Evolutionary conservation across 306 rosid genomes (phyloP).

Genomic region (Medicago truncatula): DNA sequence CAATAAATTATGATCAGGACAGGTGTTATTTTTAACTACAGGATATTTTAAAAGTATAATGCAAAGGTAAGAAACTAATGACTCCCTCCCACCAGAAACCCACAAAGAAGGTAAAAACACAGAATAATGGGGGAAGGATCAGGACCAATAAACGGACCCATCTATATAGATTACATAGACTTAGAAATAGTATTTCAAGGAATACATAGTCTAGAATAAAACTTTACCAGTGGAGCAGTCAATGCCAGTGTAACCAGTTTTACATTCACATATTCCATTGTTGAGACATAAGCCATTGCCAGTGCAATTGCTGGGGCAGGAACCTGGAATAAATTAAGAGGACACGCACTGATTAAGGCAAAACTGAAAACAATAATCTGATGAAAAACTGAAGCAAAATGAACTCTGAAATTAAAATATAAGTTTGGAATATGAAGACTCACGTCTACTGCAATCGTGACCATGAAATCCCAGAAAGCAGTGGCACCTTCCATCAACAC

Average conservation of each 20-base stretch:
- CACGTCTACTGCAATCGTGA: constrained; percentile 81
- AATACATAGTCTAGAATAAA: constrained; percentile 3
- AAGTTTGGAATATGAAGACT: constrained; percentile 43
- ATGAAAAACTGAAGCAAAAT: constrained; percentile 17
- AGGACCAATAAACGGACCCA: background rate
- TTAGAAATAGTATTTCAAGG: background rate
- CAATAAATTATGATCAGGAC: background rate
- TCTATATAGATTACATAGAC: background rate
- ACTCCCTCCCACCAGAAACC: background rate
- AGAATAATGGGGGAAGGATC: background rate
- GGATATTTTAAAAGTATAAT: constrained; percentile 2
- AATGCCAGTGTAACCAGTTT: constrained; percentile 75
- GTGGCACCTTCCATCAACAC: constrained; percentile 81
- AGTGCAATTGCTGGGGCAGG: constrained; percentile 75
- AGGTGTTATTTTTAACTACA: constrained; percentile 13
- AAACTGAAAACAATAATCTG: background rate
- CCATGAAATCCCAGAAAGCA: constrained; percentile 85
- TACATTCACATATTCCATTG: constrained; percentile 79
- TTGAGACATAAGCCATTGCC: constrained; percentile 80
- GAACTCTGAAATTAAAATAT: constrained; percentile 11
- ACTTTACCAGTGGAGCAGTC: constrained; percentile 85
- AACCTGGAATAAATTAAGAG: constrained; percentile 53
- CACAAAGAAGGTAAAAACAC: background rate
- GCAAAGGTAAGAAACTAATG: constrained; percentile 25
- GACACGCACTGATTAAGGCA: constrained; percentile 14